Evolutionary conservation across 345 rosid species (phyloP).

Genomic region (Camelina hispida): DNA sequence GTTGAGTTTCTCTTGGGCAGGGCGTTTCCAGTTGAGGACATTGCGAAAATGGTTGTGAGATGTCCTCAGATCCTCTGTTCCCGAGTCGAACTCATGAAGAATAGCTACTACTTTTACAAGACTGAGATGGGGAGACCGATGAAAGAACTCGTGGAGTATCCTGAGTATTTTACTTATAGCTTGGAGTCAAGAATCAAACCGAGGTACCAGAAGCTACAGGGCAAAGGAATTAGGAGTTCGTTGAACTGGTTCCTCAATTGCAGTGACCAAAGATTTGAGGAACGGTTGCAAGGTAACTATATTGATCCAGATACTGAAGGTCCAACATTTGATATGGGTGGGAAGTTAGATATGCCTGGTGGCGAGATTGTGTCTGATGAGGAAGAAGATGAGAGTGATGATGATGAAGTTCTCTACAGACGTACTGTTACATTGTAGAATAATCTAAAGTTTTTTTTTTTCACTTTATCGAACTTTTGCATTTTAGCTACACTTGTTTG

Average conservation of each 20-base stretch:
- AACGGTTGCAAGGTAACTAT: slow-evolving; percentile 69
- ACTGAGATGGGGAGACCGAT: slow-evolving; percentile 86
- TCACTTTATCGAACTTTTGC: slow-evolving; percentile 3
- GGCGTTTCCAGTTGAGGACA: slow-evolving; percentile 61
- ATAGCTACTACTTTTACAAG: slow-evolving; percentile 75
- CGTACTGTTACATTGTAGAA: slow-evolving; percentile 58
- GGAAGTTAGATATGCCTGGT: slow-evolving; percentile 74
- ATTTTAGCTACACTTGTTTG: slow-evolving; percentile 13
- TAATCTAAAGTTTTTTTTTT: background rate
- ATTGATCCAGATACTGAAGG: slow-evolving; percentile 72
- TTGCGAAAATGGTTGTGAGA: slow-evolving; percentile 74
- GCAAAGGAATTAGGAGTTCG: slow-evolving; percentile 76
- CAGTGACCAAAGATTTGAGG: slow-evolving; percentile 93
- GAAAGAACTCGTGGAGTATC: slow-evolving; percentile 82
- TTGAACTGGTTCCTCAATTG: slow-evolving; percentile 93
- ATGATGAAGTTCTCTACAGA: slow-evolving; percentile 70
- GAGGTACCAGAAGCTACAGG: slow-evolving; percentile 70
- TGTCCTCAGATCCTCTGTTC: slow-evolving; percentile 79
- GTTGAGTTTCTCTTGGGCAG: slow-evolving; percentile 78
- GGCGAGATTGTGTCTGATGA: slow-evolving; percentile 70
- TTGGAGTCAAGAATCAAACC: slow-evolving; percentile 96
- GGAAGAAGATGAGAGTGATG: slow-evolving; percentile 74
- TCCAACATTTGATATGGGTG: slow-evolving; percentile 79
- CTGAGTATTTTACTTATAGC: slow-evolving; percentile 89
- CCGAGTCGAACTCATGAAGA: slow-evolving; percentile 80